These are phyloP conservation scores for Parachaetomium inaequale DNA, from an alignment of 495 filamentous ascomycete genomes.

Conservation along the genomic window DNA sequence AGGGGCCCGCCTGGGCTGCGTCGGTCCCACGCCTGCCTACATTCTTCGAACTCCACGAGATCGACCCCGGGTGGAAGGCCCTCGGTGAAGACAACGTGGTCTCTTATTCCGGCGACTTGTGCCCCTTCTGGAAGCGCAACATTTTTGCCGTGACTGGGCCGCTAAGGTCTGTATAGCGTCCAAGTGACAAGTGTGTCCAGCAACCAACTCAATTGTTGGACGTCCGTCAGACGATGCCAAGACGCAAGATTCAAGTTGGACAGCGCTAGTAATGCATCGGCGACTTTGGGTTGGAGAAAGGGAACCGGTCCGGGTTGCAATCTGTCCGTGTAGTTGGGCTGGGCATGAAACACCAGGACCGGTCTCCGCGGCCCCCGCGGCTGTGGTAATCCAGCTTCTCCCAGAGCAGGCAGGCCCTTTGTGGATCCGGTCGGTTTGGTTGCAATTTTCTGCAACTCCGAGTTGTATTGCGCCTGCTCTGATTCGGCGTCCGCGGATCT, in stretches of 20 bases:
- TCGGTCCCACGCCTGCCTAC: constrained; percentile 8
- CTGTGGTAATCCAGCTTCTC: not conserved
- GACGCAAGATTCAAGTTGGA: not conserved
- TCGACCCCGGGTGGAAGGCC: constrained; percentile 5
- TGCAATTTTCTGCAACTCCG: not conserved
- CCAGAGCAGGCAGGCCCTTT: not conserved
- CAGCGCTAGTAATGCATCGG: not conserved
- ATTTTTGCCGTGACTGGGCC: not conserved
- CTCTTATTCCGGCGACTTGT: constrained; percentile 7
- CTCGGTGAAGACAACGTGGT: not conserved
- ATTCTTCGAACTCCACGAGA: constrained; percentile 5
- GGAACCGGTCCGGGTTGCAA: not conserved
- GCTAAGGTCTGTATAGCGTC: constrained; percentile 8
- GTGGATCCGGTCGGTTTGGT: not conserved
- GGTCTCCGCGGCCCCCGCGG: not conserved
- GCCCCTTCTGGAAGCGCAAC: constrained; percentile 10
- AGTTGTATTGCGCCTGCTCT: not conserved
- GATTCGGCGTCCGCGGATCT: not conserved
- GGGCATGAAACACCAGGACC: not conserved
- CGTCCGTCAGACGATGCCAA: too few relatives aligned
- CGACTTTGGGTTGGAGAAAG: not conserved
- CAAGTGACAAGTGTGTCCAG: too few relatives aligned
- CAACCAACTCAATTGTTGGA: too few relatives aligned
- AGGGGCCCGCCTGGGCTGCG: constrained; percentile 9
- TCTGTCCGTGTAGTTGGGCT: not conserved